Evolutionary conservation across 768 basidiomycete species (phyloP).

Genomic region (Boletus rufocinnamomeus): DNA sequence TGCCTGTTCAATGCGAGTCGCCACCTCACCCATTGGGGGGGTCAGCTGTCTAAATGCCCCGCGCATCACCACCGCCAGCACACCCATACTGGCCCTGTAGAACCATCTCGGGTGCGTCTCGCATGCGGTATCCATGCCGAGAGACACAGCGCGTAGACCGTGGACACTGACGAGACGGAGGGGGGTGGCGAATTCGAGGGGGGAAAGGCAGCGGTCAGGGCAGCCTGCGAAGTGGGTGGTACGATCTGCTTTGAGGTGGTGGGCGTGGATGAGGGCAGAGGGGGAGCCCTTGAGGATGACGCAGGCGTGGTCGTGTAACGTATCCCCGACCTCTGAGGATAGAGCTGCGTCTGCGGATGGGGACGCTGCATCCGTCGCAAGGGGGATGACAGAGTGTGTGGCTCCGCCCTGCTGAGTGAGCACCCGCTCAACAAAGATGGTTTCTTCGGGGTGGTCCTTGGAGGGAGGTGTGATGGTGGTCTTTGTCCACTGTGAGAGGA

Average conservation of each 20-base stretch:
- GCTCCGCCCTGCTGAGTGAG: not conserved
- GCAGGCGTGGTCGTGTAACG: constrained; percentile 16
- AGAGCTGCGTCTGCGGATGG: not conserved
- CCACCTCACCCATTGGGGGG: not conserved
- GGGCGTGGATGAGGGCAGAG: constrained; percentile 1
- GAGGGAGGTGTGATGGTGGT: constrained; percentile 10
- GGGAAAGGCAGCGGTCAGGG: constrained; percentile 9
- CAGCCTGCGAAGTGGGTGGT: not conserved
- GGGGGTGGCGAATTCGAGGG: constrained; percentile 13
- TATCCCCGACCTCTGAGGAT: not conserved
- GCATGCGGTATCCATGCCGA: constrained; percentile 11
- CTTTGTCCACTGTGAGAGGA: constrained; percentile 2
- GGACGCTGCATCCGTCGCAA: not conserved
- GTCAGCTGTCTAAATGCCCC: not conserved
- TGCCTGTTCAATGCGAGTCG: not conserved
- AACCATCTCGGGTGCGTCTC: constrained; percentile 18
- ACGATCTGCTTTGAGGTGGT: constrained; percentile 7
- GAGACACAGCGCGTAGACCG: constrained; percentile 3
- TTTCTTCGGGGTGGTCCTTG: constrained; percentile 4
- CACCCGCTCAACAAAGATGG: constrained; percentile 15
- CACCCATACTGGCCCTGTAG: constrained; percentile 3
- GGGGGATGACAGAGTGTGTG: constrained; percentile 11
- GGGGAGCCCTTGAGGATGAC: constrained; percentile 9
- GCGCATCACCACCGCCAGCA: not conserved
- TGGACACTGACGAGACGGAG: constrained; percentile 11